Evolutionary conservation across 495 filamentous ascomycete genomes (phyloP).

Genomic region (Trypethelium eluteriae): DNA sequence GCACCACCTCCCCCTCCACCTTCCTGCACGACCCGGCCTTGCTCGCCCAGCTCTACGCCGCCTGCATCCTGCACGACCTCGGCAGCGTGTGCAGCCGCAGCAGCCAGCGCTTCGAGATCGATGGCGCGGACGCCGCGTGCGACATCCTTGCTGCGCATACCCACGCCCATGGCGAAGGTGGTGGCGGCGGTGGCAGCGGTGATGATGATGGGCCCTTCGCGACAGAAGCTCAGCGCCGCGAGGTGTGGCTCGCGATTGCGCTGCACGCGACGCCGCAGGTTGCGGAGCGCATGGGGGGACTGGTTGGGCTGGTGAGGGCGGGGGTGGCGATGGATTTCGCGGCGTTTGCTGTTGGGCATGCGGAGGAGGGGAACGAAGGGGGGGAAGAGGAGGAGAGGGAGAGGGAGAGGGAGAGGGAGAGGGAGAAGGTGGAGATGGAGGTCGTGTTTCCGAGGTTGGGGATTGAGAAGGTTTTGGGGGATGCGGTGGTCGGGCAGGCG

Average conservation of each 20-base stretch:
- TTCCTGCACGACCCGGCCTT: conserved; percentile 40
- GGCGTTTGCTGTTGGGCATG: conserved; percentile 9
- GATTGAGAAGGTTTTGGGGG: conserved; percentile 42
- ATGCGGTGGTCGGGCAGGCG: conserved; percentile 42
- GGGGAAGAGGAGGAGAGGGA: conserved; percentile 19
- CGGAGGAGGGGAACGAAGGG: conserved; percentile 9
- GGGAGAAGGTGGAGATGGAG: conserved; percentile 24
- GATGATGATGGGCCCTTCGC: too few relatives aligned
- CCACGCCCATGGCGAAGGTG: too few relatives aligned
- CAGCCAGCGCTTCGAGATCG: conserved; percentile 43
- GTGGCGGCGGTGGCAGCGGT: conserved; percentile 1
- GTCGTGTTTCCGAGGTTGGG: conserved; percentile 33
- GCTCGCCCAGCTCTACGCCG: conserved; percentile 21
- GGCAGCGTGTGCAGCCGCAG: conserved; percentile 30
- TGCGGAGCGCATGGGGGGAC: conserved; percentile 39
- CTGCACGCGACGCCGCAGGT: conserved; percentile 42
- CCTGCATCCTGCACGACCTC: not conserved
- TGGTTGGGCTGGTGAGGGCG: conserved; percentile 34
- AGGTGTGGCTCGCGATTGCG: conserved; percentile 43
- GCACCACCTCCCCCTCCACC: conserved; percentile 36
- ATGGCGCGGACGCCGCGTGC: conserved; percentile 40
- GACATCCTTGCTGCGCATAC: conserved; percentile 29
- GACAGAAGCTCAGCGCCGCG: conserved; percentile 23
- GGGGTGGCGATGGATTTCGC: conserved; percentile 41
- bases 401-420: conserved; percentile 17